Conservation (phyloP, 2,329 filamentous ascomycete species). For the Cladophialophora exuberans region DNA sequence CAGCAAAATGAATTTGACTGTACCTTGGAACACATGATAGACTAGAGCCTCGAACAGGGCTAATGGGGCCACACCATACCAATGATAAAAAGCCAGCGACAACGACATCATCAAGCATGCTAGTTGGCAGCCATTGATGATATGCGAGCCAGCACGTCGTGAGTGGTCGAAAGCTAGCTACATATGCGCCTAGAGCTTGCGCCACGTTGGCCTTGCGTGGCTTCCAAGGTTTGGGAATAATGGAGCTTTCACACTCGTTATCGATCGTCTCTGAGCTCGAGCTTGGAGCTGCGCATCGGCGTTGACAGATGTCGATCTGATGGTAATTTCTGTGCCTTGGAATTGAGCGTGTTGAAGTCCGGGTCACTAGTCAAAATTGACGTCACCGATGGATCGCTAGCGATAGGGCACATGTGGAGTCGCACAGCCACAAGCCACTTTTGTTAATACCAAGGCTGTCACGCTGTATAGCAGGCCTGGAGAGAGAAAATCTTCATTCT, state of each 20-base stretch:
- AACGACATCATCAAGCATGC: slow-evolving; percentile 5
- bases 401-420: not conserved
- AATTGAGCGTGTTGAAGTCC: no score
- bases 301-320: no score
- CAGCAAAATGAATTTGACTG: no score
- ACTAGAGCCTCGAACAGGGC: no score
- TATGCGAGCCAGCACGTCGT: not conserved
- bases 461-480: not conserved
- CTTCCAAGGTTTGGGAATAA: not conserved
- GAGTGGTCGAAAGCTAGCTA: slow-evolving; percentile 1
- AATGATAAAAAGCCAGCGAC: not conserved
- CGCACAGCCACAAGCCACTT: slow-evolving; percentile 7
- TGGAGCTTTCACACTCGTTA: no score
- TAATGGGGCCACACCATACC: no score
- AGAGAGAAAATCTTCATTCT: not conserved
- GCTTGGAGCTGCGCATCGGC: no score
- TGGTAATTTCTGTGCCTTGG: not conserved
- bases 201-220: slow-evolving; percentile 9
- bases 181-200: slow-evolving; percentile 7
- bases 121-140: not conserved
- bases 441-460: not conserved
- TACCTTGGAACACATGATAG: no score
- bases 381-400: slow-evolving; percentile 1
- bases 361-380: no score
- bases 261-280: no score